Evolutionary conservation across 2,329 filamentous ascomycete species (phyloP).

Genomic region (Rugonectria rugulosa): DNA sequence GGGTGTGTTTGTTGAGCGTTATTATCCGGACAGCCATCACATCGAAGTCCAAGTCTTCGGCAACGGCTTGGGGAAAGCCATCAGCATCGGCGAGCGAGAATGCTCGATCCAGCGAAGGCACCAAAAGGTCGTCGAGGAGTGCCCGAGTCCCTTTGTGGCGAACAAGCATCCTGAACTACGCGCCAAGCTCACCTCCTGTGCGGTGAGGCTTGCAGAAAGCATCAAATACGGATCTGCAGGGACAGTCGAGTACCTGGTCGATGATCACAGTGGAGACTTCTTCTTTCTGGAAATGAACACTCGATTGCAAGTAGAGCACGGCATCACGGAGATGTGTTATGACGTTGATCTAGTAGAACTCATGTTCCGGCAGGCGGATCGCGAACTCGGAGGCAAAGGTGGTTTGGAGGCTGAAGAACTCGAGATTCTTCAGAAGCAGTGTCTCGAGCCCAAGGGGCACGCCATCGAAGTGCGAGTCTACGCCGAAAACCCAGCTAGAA

Average conservation of each 20-base stretch:
- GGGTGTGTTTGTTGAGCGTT: constrained; percentile 70
- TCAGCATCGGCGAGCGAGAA: constrained; percentile 66
- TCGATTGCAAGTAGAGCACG: constrained; percentile 78
- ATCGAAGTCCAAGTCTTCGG: constrained; percentile 75
- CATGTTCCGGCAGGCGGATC: constrained; percentile 48
- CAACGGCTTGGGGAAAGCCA: constrained; percentile 56
- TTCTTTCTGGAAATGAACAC: constrained; percentile 65
- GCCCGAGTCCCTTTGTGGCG: constrained; percentile 67
- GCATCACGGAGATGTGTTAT: constrained; percentile 79
- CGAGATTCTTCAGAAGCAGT: constrained; percentile 23
- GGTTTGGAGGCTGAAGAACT: constrained; percentile 17
- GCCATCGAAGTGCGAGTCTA: constrained; percentile 49
- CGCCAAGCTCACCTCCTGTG: constrained; percentile 30
- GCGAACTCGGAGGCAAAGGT: constrained; percentile 19
- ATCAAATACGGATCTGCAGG: constrained; percentile 44
- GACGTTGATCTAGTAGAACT: constrained; percentile 72
- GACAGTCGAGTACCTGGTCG: constrained; percentile 65
- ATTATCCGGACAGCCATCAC: constrained; percentile 67
- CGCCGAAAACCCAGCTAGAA: constrained; percentile 59
- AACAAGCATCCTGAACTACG: constrained; percentile 42
- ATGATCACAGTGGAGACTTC: constrained; percentile 67
- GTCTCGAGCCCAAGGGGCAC: constrained; percentile 32
- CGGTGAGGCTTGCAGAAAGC: constrained; percentile 21
- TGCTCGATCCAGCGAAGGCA: constrained; percentile 73
- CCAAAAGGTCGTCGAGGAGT: constrained; percentile 77